These are phyloP conservation scores for Monosporozyma yasuniensis DNA, from an alignment of 805 yeast genomes.

Conservation along the genomic window DNA sequence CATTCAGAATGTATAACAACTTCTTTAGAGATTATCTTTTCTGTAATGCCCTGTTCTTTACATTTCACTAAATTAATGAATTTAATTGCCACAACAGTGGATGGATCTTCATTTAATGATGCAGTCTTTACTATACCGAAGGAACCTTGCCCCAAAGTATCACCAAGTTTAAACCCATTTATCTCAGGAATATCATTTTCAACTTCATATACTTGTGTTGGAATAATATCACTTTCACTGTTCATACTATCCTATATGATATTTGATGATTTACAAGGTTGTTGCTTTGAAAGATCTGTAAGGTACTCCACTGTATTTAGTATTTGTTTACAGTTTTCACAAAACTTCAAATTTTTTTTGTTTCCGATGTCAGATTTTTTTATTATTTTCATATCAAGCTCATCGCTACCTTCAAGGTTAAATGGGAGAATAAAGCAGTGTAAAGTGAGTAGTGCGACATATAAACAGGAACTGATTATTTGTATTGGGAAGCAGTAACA, in stretches of 20 bases:
- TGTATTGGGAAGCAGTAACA: too few species aligned
- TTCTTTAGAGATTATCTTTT: slow-evolving; percentile 42
- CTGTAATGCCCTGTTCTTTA: slow-evolving; percentile 30
- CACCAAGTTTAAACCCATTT: slow-evolving; percentile 38
- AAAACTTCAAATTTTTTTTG: not conserved
- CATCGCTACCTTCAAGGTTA: not conserved
- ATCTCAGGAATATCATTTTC: slow-evolving; percentile 34
- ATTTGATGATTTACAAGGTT: not conserved
- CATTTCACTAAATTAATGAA: slow-evolving; percentile 40
- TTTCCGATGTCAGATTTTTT: not conserved
- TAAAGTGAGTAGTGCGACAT: too few species aligned
- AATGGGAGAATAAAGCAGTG: too few species aligned
- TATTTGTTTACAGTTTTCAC: not conserved
- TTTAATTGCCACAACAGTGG: slow-evolving; percentile 46
- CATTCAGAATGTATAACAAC: slow-evolving; percentile 51
- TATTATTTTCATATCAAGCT: not conserved
- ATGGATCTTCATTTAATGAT: slow-evolving; percentile 29
- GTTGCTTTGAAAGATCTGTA: too few species aligned
- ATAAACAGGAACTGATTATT: too few species aligned
- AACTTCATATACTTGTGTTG: not conserved
- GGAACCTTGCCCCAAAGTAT: slow-evolving; percentile 58
- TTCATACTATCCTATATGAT: not conserved
- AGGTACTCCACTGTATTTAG: not conserved
- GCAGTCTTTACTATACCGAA: slow-evolving; percentile 57
- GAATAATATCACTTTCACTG: not conserved